Conservation (phyloP, 768 basidiomycete genomes). For the Postia placenta region DNA sequence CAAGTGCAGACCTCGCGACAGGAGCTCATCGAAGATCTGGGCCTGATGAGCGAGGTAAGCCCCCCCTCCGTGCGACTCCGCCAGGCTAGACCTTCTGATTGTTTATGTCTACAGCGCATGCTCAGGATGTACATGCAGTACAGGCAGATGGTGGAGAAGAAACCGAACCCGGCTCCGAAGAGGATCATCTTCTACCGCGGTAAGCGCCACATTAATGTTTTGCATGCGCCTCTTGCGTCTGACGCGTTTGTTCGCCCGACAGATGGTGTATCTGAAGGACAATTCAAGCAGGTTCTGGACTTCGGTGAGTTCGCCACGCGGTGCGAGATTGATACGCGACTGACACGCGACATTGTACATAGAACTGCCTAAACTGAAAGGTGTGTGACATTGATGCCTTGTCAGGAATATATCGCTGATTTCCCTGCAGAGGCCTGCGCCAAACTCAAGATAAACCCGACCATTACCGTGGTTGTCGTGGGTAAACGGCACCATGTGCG, state of each 20-base stretch:
- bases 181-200: slow-evolving; percentile 76
- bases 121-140: slow-evolving; percentile 55
- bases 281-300: slow-evolving; percentile 44
- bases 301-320: slow-evolving; percentile 35
- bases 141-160: slow-evolving; percentile 47
- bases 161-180: slow-evolving; percentile 42
- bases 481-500: slow-evolving; percentile 72
- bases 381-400: slow-evolving; percentile 4
- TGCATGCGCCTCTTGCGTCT: too few relatives aligned
- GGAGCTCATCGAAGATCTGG: slow-evolving; percentile 73
- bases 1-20: slow-evolving; percentile 61
- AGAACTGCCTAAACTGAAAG: slow-evolving; percentile 15
- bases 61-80: not conserved
- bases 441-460: slow-evolving; percentile 50
- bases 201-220: too few relatives aligned
- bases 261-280: slow-evolving; percentile 56
- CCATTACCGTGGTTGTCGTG: slow-evolving; percentile 74
- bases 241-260: not conserved
- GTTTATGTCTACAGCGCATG: slow-evolving; percentile 34
- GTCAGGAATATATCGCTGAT: not conserved
- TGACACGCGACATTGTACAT: not conserved
- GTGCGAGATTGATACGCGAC: not conserved
- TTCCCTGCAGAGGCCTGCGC: slow-evolving; percentile 50
- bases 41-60: slow-evolving; percentile 55
- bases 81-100: not conserved